Evolutionary conservation across 768 basidiomycete genomes (phyloP).

Genomic region (Pulveroboletus sp.): DNA sequence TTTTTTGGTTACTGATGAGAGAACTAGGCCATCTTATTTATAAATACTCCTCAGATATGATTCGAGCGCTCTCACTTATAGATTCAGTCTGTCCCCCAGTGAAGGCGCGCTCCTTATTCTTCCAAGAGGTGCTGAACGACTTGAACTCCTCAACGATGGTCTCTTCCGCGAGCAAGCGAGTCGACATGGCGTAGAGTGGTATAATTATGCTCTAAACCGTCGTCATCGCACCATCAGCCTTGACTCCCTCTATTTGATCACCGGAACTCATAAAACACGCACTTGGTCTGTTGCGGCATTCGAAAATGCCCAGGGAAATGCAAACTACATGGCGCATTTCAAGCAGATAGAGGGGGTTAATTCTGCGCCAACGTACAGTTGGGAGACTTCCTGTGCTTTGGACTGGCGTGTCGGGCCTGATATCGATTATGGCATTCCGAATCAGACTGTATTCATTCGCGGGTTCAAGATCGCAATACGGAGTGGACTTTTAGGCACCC

Average conservation of each 20-base stretch:
- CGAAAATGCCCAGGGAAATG: background rate
- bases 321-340: background rate
- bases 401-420: background rate
- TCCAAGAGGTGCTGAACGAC: background rate
- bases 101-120: background rate
- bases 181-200: background rate
- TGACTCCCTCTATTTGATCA: background rate
- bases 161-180: background rate
- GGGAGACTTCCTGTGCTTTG: background rate
- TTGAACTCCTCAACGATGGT: background rate
- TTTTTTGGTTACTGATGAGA: background rate
- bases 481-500: background rate
- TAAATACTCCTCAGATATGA: background rate
- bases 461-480: conserved; percentile 13
- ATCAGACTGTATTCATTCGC: conserved; percentile 19
- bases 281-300: conserved; percentile 26
- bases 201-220: background rate
- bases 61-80: background rate
- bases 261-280: background rate
- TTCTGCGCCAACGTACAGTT: background rate
- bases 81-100: background rate
- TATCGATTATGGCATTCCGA: background rate
- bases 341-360: background rate
- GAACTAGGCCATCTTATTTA: background rate
- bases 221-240: background rate